Conservation (phyloP, 192 early-diverging fungal genomes). For the Rhizoclosmatium sp. region DNA sequence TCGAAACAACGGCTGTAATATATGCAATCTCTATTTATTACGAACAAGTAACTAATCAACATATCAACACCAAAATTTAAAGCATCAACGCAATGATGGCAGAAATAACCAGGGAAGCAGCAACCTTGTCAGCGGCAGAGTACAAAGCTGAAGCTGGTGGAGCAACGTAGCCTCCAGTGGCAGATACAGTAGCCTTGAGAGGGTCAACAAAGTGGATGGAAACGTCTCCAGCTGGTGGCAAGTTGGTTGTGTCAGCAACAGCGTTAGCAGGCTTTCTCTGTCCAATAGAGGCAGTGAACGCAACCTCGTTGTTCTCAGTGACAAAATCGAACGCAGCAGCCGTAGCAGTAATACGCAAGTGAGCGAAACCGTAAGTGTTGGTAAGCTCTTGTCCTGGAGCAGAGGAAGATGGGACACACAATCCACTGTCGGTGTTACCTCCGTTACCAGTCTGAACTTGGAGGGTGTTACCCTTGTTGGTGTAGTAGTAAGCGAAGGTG, state of each 20-base stretch:
- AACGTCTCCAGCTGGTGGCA: not conserved
- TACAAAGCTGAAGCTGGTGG: not conserved
- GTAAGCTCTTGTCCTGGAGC: constrained; percentile 8
- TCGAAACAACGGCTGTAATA: no score
- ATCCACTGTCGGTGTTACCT: constrained; percentile 12
- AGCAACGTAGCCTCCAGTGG: not conserved
- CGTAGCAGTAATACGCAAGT: not conserved
- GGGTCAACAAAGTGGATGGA: constrained; percentile 5
- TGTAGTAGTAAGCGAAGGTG: constrained; percentile 16
- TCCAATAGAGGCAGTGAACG: not conserved
- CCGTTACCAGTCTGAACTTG: constrained; percentile 13
- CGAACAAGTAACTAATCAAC: no score
- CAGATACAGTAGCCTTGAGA: not conserved
- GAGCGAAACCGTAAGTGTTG: constrained; percentile 28
- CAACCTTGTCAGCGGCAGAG: no score
- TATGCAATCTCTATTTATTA: no score
- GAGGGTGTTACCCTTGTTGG: constrained; percentile 2
- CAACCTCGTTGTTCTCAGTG: constrained; percentile 17
- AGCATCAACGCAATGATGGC: no score
- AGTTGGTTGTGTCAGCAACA: constrained; percentile 6
- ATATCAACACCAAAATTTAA: no score
- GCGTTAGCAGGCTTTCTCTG: not conserved
- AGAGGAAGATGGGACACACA: constrained; percentile 1
- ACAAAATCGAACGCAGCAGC: not conserved
- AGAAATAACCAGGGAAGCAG: no score